phyloP scores from a whole-genome alignment of 352 stramenopile genomes.

The Globisporangium acanthophoron region DNA sequence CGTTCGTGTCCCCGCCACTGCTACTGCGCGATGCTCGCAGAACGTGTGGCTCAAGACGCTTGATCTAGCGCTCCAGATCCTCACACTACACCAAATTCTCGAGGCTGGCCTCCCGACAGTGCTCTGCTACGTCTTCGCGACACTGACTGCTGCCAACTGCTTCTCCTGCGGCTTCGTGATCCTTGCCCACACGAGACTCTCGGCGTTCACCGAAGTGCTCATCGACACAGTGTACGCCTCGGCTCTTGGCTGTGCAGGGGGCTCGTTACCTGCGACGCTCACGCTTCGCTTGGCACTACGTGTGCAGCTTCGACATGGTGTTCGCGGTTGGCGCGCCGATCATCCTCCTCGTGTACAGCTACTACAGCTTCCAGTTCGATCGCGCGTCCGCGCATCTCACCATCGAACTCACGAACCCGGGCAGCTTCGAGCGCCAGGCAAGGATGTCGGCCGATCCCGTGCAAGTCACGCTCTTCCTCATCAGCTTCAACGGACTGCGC shows the following conservation, averaged over 20 bases:
- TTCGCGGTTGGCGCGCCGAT: constrained; percentile 22
- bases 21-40: constrained; percentile 7
- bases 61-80: constrained; percentile 19
- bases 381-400: constrained; percentile 9
- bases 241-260: background rate
- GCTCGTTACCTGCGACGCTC: too few species aligned
- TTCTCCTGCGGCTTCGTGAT: constrained; percentile 13
- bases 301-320: constrained; percentile 22
- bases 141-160: constrained; percentile 15
- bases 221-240: constrained; percentile 15
- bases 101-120: constrained; percentile 12
- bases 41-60: constrained; percentile 22
- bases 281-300: background rate
- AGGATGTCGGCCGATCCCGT: constrained; percentile 21
- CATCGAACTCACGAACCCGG: constrained; percentile 9
- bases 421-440: constrained; percentile 22
- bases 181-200: background rate
- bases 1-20: constrained; percentile 2
- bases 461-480: constrained; percentile 22
- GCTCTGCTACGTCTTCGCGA: constrained; percentile 14
- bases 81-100: constrained; percentile 22
- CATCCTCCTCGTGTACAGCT: constrained; percentile 18
- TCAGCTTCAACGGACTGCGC: constrained; percentile 25
- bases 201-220: constrained; percentile 23
- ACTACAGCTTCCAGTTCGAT: constrained; percentile 25